Conservation (phyloP, 108 stramenopile species). For the Nitzschia putrida region DNA sequence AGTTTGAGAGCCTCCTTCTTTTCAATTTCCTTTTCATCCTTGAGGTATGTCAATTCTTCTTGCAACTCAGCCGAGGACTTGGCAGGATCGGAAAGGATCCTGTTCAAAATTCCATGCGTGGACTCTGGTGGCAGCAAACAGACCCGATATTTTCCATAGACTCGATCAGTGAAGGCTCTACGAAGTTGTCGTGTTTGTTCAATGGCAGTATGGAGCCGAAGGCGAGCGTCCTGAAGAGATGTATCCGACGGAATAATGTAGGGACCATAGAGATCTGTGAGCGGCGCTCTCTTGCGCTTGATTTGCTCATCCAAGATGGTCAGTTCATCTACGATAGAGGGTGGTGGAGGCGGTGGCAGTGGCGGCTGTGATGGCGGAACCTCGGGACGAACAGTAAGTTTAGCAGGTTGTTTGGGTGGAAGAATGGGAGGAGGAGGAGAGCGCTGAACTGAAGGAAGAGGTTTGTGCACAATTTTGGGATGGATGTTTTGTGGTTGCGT, state of each 20-base stretch:
- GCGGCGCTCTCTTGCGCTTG: constrained; percentile 29
- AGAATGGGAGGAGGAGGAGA: neutral
- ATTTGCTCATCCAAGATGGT: constrained; percentile 26
- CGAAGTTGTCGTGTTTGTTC: constrained; percentile 73
- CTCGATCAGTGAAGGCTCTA: constrained; percentile 70
- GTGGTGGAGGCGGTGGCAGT: neutral
- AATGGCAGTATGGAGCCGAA: constrained; percentile 62
- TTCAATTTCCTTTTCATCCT: constrained; percentile 64
- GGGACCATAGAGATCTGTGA: constrained; percentile 50
- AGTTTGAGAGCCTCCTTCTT: constrained; percentile 58
- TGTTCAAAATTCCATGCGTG: constrained; percentile 19
- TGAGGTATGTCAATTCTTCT: constrained; percentile 27
- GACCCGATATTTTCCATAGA: constrained; percentile 73
- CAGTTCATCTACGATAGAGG: constrained; percentile 10
- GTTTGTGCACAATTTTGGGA: neutral
- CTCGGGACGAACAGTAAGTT: neutral
- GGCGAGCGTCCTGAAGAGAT: constrained; percentile 58
- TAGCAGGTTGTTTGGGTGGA: neutral
- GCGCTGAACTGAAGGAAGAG: neutral
- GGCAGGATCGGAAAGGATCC: constrained; percentile 49
- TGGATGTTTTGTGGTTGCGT: neutral
- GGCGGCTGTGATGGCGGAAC: neutral
- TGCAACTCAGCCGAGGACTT: constrained; percentile 20
- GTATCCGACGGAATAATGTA: constrained; percentile 66
- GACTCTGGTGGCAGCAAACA: constrained; percentile 54